Conservation (phyloP, 768 basidiomycete genomes). For the Suillus luteus region DNA sequence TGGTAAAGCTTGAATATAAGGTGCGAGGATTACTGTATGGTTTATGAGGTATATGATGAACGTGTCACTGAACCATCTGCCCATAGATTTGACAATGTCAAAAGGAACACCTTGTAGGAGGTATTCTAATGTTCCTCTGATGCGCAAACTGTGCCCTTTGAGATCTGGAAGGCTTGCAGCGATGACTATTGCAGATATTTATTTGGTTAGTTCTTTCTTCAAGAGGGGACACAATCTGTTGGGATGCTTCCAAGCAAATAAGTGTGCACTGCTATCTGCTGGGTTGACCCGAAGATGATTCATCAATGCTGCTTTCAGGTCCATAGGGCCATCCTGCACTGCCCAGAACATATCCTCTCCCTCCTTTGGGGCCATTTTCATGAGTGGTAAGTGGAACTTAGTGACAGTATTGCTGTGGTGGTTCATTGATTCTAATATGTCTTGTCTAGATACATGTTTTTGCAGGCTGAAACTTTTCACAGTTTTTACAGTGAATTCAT, state of each 20-base stretch:
- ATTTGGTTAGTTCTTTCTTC: slow-evolving; percentile 23
- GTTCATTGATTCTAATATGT: slow-evolving; percentile 19
- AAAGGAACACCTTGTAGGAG: slow-evolving; percentile 31
- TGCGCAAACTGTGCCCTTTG: slow-evolving; percentile 32
- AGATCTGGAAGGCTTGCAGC: not conserved
- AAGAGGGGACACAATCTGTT: slow-evolving; percentile 26
- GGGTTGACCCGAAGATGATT: slow-evolving; percentile 25
- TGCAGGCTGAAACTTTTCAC: slow-evolving; percentile 34
- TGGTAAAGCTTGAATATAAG: slow-evolving; percentile 26
- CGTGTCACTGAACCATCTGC: slow-evolving; percentile 35
- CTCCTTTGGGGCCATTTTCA: slow-evolving; percentile 8
- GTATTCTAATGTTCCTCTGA: slow-evolving; percentile 32
- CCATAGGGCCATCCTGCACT: slow-evolving; percentile 24
- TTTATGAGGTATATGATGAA: slow-evolving; percentile 33
- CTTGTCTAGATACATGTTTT: slow-evolving; percentile 29
- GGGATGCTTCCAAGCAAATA: slow-evolving; percentile 32
- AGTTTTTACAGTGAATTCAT: slow-evolving; percentile 41
- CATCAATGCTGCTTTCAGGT: slow-evolving; percentile 25
- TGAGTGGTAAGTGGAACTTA: slow-evolving; percentile 22
- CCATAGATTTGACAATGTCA: slow-evolving; percentile 34
- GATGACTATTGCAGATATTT: no score
- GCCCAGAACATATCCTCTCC: not conserved
- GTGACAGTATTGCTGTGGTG: slow-evolving; percentile 24
- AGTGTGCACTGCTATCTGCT: slow-evolving; percentile 11
- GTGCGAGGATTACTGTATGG: slow-evolving; percentile 29